These are phyloP conservation scores for Boletus tomentosulus DNA, from an alignment of 768 basidiomycete species.

Conservation along the genomic window DNA sequence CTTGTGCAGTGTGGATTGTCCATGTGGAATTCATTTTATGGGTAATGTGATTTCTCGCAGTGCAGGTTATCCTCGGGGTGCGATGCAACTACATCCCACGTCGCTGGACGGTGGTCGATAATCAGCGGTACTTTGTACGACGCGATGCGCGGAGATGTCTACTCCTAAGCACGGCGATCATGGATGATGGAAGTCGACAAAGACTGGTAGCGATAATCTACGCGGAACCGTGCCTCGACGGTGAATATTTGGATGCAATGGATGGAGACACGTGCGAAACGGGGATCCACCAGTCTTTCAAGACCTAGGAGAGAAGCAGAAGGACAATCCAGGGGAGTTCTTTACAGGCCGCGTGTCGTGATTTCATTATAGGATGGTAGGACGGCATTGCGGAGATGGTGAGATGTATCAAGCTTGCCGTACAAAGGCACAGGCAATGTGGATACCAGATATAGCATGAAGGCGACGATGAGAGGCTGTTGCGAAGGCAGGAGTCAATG, in stretches of 20 bases:
- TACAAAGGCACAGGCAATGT: conserved; percentile 14
- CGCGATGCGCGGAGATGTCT: conserved; percentile 8
- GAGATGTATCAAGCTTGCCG: conserved; percentile 12
- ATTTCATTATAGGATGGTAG: conserved; percentile 21
- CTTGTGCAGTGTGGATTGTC: neutral
- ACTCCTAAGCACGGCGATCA: conserved; percentile 13
- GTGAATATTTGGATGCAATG: neutral
- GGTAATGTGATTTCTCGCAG: conserved; percentile 3
- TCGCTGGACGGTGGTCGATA: neutral
- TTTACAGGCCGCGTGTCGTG: conserved; percentile 18
- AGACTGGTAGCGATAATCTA: neutral
- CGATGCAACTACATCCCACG: conserved; percentile 10
- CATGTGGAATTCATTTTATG: conserved; percentile 23
- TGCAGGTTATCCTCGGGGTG: neutral
- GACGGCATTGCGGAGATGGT: conserved; percentile 27
- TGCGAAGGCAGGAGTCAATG: neutral
- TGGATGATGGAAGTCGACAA: neutral
- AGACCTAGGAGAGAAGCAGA: conserved; percentile 26
- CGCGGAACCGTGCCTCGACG: conserved; percentile 11
- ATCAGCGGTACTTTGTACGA: neutral
- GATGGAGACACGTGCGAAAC: conserved; percentile 18
- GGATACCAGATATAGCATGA: neutral
- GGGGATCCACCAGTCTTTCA: conserved; percentile 23
- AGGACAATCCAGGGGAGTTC: conserved; percentile 20
- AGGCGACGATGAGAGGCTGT: conserved; percentile 3